Evolutionary conservation across 2,329 filamentous ascomycete genomes (phyloP).

Genomic region (Chrysoporthe puriensis): DNA sequence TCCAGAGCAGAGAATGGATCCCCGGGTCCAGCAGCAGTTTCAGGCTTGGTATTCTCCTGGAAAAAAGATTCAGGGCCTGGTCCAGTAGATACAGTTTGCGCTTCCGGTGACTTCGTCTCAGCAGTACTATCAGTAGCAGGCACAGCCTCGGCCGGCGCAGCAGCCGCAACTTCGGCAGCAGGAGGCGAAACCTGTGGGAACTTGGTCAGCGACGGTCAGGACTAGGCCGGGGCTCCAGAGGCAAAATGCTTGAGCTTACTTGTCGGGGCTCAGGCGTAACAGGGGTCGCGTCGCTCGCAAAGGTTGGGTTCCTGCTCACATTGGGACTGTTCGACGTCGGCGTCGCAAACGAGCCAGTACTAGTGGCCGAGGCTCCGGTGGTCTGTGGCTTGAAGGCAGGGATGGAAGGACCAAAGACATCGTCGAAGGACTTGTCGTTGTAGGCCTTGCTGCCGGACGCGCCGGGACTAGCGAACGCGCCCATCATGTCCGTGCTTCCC

Average conservation of each 20-base stretch:
- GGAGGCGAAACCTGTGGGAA: constrained; percentile 30
- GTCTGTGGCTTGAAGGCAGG: constrained; percentile 63
- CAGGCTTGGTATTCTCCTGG: constrained; percentile 17
- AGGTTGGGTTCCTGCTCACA: constrained; percentile 64
- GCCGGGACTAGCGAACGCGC: constrained; percentile 54
- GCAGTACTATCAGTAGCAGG: constrained; percentile 34
- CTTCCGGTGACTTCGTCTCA: constrained; percentile 20
- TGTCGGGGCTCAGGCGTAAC: constrained; percentile 75
- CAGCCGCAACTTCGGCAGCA: constrained; percentile 33
- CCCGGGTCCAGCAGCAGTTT: constrained; percentile 19
- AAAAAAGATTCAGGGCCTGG: constrained; percentile 25
- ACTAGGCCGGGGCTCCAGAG: constrained; percentile 70
- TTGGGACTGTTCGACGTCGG: constrained; percentile 62
- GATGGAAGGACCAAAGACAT: constrained; percentile 78
- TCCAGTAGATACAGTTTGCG: constrained; percentile 20
- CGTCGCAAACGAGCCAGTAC: constrained; percentile 55
- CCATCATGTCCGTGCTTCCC: constrained; percentile 63
- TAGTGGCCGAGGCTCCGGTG: constrained; percentile 59
- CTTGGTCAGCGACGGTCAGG: constrained; percentile 39
- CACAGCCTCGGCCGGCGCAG: constrained; percentile 38
- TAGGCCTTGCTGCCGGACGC: constrained; percentile 43
- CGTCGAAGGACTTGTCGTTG: constrained; percentile 77
- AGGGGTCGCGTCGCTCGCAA: constrained; percentile 59
- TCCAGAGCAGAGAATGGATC: constrained; percentile 60
- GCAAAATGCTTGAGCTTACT: constrained; percentile 75